Evolutionary conservation across 202 grass and related monocot genomes (phyloP).

Genomic region (Zoysia matrella): DNA sequence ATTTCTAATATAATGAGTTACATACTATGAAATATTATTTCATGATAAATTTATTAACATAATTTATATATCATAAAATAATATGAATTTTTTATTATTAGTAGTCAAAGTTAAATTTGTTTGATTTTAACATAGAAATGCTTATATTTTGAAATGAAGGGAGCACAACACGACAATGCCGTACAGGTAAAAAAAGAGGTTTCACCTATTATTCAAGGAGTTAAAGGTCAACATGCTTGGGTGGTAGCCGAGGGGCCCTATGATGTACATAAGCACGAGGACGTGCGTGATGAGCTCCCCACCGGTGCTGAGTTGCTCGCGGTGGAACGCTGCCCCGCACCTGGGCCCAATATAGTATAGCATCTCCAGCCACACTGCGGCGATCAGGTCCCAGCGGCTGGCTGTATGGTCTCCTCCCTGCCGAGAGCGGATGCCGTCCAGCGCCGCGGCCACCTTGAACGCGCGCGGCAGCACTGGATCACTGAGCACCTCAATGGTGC

Average conservation of each 20-base stretch:
- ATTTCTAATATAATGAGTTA: too few species aligned
- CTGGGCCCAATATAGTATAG: constrained; percentile 27
- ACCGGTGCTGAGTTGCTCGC: constrained; percentile 30
- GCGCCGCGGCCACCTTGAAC: constrained; percentile 31
- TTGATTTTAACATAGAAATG: too few species aligned
- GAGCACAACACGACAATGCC: too few species aligned
- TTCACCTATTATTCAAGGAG: too few species aligned
- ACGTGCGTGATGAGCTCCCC: constrained; percentile 40
- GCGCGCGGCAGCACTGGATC: constrained; percentile 23
- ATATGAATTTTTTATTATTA: too few species aligned
- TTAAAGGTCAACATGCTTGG: not conserved
- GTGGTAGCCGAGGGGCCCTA: constrained; percentile 40
- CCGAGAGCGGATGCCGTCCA: not conserved
- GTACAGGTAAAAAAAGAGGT: too few species aligned
- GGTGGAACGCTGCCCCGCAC: constrained; percentile 42
- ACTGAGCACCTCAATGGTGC: constrained; percentile 20
- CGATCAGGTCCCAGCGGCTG: constrained; percentile 27
- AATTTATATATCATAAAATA: too few species aligned
- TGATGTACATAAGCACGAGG: constrained; percentile 34
- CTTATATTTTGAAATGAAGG: too few species aligned
- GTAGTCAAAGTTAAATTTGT: too few species aligned
- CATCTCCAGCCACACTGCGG: constrained; percentile 52
- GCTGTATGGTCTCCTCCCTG: not conserved
- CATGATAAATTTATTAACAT: too few species aligned
- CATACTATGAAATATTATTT: too few species aligned